Evolutionary conservation across 2,329 filamentous ascomycete species (phyloP).

Genomic region (Diplocarpon rosae): DNA sequence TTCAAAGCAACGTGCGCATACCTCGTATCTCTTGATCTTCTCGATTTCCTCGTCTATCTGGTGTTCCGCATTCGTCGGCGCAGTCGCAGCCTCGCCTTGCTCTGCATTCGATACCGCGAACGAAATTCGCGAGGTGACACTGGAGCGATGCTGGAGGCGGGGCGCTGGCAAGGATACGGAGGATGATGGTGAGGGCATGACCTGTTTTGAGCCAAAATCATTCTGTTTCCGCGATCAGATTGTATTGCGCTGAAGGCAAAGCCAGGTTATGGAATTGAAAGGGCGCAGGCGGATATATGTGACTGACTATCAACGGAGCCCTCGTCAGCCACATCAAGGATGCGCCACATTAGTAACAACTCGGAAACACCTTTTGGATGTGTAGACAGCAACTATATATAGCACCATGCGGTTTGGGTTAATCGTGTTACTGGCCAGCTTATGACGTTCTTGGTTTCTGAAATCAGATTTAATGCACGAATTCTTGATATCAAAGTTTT

Average conservation of each 20-base stretch:
- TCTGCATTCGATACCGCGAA: conserved; percentile 57
- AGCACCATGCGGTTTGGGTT: too few species aligned
- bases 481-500: too few species aligned
- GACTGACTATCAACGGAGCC: too few species aligned
- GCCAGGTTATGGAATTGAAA: background rate
- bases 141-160: conserved; percentile 19
- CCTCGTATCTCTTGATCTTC: conserved; percentile 94
- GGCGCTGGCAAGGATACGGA: conserved; percentile 22
- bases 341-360: too few species aligned
- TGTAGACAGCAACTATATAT: too few species aligned
- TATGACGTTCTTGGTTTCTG: too few species aligned
- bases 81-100: conserved; percentile 43
- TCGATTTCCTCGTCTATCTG: conserved; percentile 90
- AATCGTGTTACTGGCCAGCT: too few species aligned
- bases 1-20: conserved; percentile 27
- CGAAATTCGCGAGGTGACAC: conserved; percentile 41
- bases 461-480: too few species aligned
- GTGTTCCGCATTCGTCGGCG: conserved; percentile 45
- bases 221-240: conserved; percentile 5
- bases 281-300: too few species aligned
- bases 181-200: conserved; percentile 28
- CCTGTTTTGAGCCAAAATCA: conserved; percentile 15
- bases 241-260: background rate
- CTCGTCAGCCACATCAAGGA: too few species aligned
- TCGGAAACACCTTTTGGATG: too few species aligned